These are phyloP conservation scores for Cryphonectria japonica DNA, from an alignment of 2,329 filamentous ascomycete species.

Conservation along the genomic window DNA sequence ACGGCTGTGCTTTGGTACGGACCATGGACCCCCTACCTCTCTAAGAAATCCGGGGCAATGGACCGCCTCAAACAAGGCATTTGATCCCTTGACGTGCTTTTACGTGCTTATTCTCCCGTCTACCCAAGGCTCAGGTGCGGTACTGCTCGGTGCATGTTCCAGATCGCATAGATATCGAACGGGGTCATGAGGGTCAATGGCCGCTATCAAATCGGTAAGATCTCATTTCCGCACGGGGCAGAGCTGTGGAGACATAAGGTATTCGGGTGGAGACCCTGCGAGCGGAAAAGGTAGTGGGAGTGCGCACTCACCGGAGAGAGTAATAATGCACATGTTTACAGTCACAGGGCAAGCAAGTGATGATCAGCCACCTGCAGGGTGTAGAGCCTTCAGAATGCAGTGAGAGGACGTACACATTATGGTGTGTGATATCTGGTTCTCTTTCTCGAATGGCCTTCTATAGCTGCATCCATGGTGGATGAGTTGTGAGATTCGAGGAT, in stretches of 20 bases:
- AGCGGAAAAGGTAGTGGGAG: slow-evolving; percentile 2
- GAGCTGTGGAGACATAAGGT: slow-evolving; percentile 3
- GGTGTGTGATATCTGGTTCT: not conserved
- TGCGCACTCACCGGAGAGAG: not conserved
- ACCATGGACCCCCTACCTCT: not conserved
- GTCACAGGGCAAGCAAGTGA: not conserved
- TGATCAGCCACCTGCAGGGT: not conserved
- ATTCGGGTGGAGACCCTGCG: slow-evolving; percentile 2
- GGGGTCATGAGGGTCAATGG: slow-evolving; percentile 4
- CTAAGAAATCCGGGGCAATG: not conserved
- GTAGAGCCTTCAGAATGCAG: not conserved
- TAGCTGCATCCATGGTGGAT: not conserved
- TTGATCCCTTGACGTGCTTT: slow-evolving; percentile 3
- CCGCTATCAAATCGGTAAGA: slow-evolving; percentile 9
- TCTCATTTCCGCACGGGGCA: slow-evolving; percentile 12
- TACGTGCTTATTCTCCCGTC: slow-evolving; percentile 13
- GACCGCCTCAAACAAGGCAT: not conserved
- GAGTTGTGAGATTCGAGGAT: not conserved
- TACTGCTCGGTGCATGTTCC: not conserved
- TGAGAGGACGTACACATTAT: not conserved
- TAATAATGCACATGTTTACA: not conserved
- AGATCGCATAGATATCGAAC: slow-evolving; percentile 8
- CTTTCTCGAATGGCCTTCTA: not conserved
- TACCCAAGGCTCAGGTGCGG: not conserved
- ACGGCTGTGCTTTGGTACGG: not conserved